phyloP scores from a whole-genome alignment of 441 rosid genomes.

The Hura crepitans region DNA sequence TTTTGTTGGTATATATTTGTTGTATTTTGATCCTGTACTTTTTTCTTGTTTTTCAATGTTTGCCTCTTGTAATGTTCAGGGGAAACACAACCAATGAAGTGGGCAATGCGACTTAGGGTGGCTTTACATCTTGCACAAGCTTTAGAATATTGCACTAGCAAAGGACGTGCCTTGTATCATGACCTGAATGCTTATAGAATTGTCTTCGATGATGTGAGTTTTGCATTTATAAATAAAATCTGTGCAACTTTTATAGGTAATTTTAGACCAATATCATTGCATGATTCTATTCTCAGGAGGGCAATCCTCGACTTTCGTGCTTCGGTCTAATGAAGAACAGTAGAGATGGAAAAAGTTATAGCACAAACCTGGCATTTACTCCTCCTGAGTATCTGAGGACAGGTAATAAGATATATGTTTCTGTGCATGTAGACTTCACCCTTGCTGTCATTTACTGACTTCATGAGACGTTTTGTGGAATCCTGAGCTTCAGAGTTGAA shows the following conservation, averaged over 20 bases:
- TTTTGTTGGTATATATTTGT: not conserved
- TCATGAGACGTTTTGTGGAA: not conserved
- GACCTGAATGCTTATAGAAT: slow-evolving; percentile 91
- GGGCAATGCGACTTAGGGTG: slow-evolving; percentile 94
- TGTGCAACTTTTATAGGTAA: not conserved
- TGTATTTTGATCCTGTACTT: not conserved
- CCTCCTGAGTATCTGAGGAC: slow-evolving; percentile 92
- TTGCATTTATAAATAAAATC: not conserved
- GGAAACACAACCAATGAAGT: slow-evolving; percentile 87
- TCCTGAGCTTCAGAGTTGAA: not conserved
- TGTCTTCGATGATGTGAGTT: slow-evolving; percentile 79
- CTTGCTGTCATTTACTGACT: not conserved
- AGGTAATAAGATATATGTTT: slow-evolving; percentile 31
- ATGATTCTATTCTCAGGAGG: slow-evolving; percentile 44
- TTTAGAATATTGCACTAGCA: slow-evolving; percentile 75
- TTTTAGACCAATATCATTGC: not conserved
- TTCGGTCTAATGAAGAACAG: slow-evolving; percentile 96
- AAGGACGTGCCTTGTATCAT: slow-evolving; percentile 83
- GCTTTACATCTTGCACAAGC: slow-evolving; percentile 88
- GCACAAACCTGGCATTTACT: slow-evolving; percentile 88
- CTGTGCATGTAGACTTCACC: not conserved
- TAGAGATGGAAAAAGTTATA: slow-evolving; percentile 93
- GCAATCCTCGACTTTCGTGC: slow-evolving; percentile 91
- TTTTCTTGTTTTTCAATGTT: not conserved
- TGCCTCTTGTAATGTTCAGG: slow-evolving; percentile 43